Percentiles rank a stretch among this genome's conserved stretches.
Evolutionary conservation across 805 yeast genomes (phyloP).

Genomic region (Candida namnaoensis): DNA sequence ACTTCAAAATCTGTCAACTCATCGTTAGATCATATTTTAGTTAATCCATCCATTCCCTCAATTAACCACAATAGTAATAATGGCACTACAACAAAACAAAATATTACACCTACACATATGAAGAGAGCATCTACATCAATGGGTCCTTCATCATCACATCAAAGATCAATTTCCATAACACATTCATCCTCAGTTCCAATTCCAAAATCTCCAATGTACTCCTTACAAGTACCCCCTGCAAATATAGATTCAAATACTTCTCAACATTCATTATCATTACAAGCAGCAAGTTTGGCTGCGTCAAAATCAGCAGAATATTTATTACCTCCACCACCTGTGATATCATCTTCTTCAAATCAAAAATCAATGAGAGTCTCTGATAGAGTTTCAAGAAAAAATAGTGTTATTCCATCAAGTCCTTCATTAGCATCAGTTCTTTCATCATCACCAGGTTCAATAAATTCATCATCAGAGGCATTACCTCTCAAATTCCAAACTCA

Average conservation of each 20-base stretch:
- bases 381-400: neutral
- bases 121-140: neutral
- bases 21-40: too few species aligned
- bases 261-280: neutral
- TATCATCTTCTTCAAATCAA: too few species aligned
- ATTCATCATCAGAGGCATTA: neutral
- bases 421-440: neutral
- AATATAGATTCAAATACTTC: too few species aligned
- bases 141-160: too few species aligned
- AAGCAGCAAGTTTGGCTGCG: neutral
- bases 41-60: too few species aligned
- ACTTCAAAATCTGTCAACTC: too few species aligned
- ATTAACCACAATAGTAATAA: too few species aligned
- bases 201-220: neutral
- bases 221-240: too few species aligned
- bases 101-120: too few species aligned
- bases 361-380: neutral
- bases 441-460: neutral
- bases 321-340: neutral
- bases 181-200: neutral
- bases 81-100: too few species aligned
- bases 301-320: neutral
- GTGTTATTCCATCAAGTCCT: neutral
- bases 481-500: neutral
- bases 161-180: too few species aligned